These are phyloP conservation scores for Elsinoe arachidis DNA, from an alignment of 2,329 filamentous ascomycete genomes.

Conservation along the genomic window DNA sequence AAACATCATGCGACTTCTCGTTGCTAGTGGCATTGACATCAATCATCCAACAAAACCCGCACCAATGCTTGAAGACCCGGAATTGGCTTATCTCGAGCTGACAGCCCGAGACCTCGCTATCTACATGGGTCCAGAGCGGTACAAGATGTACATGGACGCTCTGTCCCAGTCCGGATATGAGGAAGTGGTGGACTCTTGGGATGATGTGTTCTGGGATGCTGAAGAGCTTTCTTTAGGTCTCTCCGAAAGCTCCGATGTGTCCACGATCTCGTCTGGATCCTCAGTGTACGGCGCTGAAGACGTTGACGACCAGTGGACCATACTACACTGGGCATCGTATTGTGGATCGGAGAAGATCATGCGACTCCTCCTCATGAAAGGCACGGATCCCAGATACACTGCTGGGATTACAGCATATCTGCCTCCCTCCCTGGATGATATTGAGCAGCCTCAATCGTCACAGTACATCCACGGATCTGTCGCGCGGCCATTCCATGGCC, in stretches of 20 bases:
- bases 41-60: background rate
- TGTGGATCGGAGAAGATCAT: background rate
- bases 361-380: background rate
- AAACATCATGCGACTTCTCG: background rate
- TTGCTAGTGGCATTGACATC: background rate
- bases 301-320: background rate
- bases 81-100: background rate
- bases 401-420: background rate
- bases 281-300: background rate
- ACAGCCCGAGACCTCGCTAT: background rate
- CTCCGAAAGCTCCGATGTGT: background rate
- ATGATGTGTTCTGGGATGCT: background rate
- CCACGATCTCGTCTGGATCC: background rate
- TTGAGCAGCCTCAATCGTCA: background rate
- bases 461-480: background rate
- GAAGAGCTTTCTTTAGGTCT: background rate
- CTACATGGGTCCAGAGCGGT: background rate
- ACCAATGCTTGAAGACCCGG: background rate
- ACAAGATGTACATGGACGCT: background rate
- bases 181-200: background rate
- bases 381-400: background rate
- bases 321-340: background rate
- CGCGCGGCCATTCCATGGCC: background rate
- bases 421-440: background rate
- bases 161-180: background rate